A percentile compares a stretch with the other conserved stretches of the same genome.
Evolutionary conservation across 345 rosid genomes (phyloP).

Genomic region (Sapria himalayana): DNA sequence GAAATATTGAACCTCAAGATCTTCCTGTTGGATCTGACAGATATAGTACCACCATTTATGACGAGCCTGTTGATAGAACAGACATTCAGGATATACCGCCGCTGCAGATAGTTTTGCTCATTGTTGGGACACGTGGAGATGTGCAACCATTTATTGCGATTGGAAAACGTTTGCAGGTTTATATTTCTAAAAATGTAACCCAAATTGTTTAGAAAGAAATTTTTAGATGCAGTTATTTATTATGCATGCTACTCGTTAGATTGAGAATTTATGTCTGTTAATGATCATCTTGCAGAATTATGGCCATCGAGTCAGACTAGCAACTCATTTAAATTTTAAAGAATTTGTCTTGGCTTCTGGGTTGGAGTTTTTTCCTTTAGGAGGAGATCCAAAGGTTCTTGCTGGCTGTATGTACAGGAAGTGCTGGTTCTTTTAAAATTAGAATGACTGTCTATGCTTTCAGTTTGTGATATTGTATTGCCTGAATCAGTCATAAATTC

Average conservation of each 20-base stretch:
- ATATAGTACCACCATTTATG: slow-evolving; percentile 18
- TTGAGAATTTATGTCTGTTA: too few species aligned
- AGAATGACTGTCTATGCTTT: too few species aligned
- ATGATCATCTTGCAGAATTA: slow-evolving; percentile 88
- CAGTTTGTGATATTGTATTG: too few species aligned
- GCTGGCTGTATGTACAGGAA: slow-evolving; percentile 70
- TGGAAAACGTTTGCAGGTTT: slow-evolving; percentile 71
- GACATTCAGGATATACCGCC: slow-evolving; percentile 54
- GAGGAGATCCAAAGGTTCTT: slow-evolving; percentile 95
- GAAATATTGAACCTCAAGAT: slow-evolving; percentile 40
- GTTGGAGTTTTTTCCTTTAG: slow-evolving; percentile 83
- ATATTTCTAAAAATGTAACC: too few species aligned
- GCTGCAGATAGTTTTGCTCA: slow-evolving; percentile 41
- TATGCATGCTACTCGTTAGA: too few species aligned
- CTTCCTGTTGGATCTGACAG: slow-evolving; percentile 15
- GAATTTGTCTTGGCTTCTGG: slow-evolving; percentile 97
- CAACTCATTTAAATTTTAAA: slow-evolving; percentile 93
- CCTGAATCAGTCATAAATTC: too few species aligned
- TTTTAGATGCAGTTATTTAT: neutral
- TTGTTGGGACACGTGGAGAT: slow-evolving; percentile 78
- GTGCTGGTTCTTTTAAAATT: slow-evolving; percentile 5
- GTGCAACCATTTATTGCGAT: slow-evolving; percentile 85
- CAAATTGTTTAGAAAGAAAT: too few species aligned
- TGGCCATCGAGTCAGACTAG: slow-evolving; percentile 98
- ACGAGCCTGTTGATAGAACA: slow-evolving; percentile 45